Conservation (phyloP, 345 rosid genomes). For the Linum tenue region DNA sequence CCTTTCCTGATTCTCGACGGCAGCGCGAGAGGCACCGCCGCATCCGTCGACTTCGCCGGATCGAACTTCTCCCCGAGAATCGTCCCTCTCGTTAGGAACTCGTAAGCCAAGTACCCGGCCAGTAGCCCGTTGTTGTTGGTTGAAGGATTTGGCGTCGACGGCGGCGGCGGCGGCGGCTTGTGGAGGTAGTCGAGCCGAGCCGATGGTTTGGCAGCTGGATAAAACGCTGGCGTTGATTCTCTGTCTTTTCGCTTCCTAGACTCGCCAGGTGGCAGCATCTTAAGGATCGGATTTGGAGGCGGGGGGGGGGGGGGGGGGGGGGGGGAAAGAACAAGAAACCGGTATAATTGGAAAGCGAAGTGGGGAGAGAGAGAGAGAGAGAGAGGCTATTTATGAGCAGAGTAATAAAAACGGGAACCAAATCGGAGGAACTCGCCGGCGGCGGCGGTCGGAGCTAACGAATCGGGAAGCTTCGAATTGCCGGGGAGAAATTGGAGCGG, state of each 20-base stretch:
- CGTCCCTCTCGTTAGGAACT: conserved; percentile 51
- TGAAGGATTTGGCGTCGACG: conserved; percentile 2
- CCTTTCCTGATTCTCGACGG: background rate
- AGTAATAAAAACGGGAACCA: conserved; percentile 2
- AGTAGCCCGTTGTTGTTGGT: conserved; percentile 26
- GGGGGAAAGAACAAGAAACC: background rate
- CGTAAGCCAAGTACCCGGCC: conserved; percentile 71
- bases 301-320: too few species aligned
- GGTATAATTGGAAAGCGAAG: background rate
- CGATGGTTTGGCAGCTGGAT: conserved; percentile 14
- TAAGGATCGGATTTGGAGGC: conserved; percentile 18
- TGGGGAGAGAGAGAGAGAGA: background rate
- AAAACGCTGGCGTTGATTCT: conserved; percentile 13
- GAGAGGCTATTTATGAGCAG: conserved; percentile 7
- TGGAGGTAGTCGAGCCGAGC: conserved; percentile 13
- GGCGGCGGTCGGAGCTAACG: background rate
- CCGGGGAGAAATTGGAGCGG: conserved; percentile 10
- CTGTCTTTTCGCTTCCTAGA: conserved; percentile 52
- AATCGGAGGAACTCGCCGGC: background rate
- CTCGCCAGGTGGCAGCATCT: conserved; percentile 26
- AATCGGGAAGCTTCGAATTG: conserved; percentile 1
- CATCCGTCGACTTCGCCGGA: conserved; percentile 20
- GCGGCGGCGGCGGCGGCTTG: conserved; percentile 11
- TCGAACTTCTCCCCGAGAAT: conserved; percentile 42
- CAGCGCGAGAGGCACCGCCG: conserved; percentile 14